A percentile compares a stretch with the other conserved stretches of the same genome.
Evolutionary conservation across 2,329 filamentous ascomycete species (phyloP).

Genomic region (Fusarium globosum): DNA sequence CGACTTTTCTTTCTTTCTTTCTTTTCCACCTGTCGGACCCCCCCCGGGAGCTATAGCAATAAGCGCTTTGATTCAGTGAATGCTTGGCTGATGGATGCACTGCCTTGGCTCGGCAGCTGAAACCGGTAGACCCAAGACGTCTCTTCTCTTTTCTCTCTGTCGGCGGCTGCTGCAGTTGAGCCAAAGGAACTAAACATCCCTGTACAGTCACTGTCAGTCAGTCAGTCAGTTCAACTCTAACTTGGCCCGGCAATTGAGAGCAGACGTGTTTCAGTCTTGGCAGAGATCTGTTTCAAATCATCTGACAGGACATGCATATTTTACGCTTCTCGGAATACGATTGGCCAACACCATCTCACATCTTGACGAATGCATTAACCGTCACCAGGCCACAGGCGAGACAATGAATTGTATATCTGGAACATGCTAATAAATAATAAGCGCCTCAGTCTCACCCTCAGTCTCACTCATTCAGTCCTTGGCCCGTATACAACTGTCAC

Average conservation of each 20-base stretch:
- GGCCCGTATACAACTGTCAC: conserved; percentile 42
- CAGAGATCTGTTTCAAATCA: conserved; percentile 5
- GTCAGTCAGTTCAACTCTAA: not conserved
- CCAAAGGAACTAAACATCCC: not conserved
- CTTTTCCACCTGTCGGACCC: not conserved
- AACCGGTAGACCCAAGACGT: conserved; percentile 12
- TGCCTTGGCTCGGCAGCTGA: conserved; percentile 42
- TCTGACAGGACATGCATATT: not conserved
- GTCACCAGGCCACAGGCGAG: not conserved
- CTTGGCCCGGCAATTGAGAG: not conserved
- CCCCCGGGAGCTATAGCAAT: not conserved
- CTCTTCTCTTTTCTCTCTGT: not conserved
- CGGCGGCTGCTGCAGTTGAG: not conserved
- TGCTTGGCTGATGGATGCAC: conserved; percentile 16
- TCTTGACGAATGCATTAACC: not conserved
- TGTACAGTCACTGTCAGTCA: not conserved
- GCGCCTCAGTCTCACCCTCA: not conserved
- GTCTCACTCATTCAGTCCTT: not conserved
- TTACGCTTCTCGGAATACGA: not conserved
- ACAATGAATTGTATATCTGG: not conserved
- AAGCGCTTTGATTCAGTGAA: not conserved
- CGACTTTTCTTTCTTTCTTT: conserved; percentile 8
- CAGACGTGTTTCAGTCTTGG: conserved; percentile 24
- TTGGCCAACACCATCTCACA: not conserved
- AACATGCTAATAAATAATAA: not conserved